Conservation (phyloP, 1,284 basidiomycete species). For the Heimioporus punctisporus region DNA sequence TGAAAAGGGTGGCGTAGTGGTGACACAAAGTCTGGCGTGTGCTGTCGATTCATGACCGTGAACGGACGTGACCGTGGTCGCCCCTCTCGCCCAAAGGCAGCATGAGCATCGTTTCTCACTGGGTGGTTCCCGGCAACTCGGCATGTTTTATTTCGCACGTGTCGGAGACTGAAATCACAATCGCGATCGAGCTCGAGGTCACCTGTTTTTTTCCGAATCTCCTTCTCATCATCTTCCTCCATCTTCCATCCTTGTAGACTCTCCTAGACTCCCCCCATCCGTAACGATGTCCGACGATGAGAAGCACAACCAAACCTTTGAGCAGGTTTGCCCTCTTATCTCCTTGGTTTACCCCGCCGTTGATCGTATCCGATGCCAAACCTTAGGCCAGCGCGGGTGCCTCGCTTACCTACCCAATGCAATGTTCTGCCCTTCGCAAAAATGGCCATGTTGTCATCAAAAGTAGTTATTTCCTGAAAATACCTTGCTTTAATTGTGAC, state of each 20-base stretch:
- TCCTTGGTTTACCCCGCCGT: conserved; percentile 12
- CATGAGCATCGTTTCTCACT: too few relatives aligned
- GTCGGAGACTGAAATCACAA: conserved; percentile 43
- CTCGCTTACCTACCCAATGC: conserved; percentile 91
- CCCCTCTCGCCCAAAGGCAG: too few relatives aligned
- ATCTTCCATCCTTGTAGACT: conserved; percentile 23
- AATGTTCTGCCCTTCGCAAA: conserved; percentile 97
- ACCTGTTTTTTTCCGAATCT: conserved; percentile 35
- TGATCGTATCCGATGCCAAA: conserved; percentile 23
- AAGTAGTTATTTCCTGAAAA: conserved; percentile 41
- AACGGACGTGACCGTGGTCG: too few relatives aligned
- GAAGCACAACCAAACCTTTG: conserved; percentile 93
- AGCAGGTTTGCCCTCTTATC: conserved; percentile 52
- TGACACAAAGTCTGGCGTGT: too few relatives aligned
- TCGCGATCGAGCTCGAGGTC: conserved; percentile 20
- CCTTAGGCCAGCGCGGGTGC: conserved; percentile 76
- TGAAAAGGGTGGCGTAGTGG: too few relatives aligned
- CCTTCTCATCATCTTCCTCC: conserved; percentile 23
- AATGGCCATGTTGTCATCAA: conserved; percentile 99
- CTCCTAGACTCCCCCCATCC: conserved; percentile 20
- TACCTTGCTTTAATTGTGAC: conserved; percentile 1
- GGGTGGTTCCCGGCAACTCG: conserved; percentile 6
- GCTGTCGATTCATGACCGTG: too few relatives aligned
- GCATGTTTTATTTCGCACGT: conserved; percentile 5
- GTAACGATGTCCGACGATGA: conserved; percentile 88